Evolutionary conservation across 352 stramenopile species (phyloP).

Genomic region (Globisporangium abappressorium): DNA sequence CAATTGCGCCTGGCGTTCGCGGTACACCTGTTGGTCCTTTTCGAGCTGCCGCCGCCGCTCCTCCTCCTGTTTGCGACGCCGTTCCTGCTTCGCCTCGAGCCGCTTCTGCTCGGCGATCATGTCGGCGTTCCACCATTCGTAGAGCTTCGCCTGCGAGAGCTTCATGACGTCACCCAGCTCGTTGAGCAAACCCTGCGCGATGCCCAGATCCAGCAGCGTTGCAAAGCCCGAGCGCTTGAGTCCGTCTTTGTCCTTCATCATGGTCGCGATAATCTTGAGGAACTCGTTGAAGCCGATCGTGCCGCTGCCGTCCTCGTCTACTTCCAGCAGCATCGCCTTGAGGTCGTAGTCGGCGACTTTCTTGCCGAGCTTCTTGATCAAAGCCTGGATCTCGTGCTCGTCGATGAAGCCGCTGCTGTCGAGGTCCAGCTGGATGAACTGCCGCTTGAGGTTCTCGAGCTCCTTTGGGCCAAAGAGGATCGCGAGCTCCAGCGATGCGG

Average conservation of each 20-base stretch:
- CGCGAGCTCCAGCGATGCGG: conserved; percentile 56
- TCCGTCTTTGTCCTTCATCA: conserved; percentile 40
- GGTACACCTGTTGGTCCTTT: conserved; percentile 37
- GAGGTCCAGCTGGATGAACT: conserved; percentile 67
- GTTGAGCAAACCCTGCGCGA: conserved; percentile 60
- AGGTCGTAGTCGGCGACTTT: conserved; percentile 45
- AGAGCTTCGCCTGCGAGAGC: conserved; percentile 42
- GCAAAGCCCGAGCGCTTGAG: conserved; percentile 42
- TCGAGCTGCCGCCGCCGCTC: conserved; percentile 40
- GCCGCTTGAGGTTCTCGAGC: conserved; percentile 59
- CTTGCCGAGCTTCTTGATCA: conserved; percentile 63
- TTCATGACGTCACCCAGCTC: conserved; percentile 61
- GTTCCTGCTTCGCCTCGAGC: conserved; percentile 50
- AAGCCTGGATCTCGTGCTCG: conserved; percentile 50
- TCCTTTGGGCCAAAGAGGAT: conserved; percentile 64
- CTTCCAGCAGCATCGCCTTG: conserved; percentile 54
- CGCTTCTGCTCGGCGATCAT: conserved; percentile 68
- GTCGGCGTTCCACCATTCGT: conserved; percentile 68
- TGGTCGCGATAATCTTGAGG: conserved; percentile 56
- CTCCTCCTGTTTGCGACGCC: conserved; percentile 43
- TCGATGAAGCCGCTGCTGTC: conserved; percentile 70
- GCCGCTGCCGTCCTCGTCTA: conserved; percentile 64
- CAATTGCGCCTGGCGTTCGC: conserved; percentile 41
- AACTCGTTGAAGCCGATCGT: conserved; percentile 75
- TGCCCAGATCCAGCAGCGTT: conserved; percentile 46